Conservation (phyloP, 2,329 filamentous ascomycete species). For the Epichloe glyceriae region DNA sequence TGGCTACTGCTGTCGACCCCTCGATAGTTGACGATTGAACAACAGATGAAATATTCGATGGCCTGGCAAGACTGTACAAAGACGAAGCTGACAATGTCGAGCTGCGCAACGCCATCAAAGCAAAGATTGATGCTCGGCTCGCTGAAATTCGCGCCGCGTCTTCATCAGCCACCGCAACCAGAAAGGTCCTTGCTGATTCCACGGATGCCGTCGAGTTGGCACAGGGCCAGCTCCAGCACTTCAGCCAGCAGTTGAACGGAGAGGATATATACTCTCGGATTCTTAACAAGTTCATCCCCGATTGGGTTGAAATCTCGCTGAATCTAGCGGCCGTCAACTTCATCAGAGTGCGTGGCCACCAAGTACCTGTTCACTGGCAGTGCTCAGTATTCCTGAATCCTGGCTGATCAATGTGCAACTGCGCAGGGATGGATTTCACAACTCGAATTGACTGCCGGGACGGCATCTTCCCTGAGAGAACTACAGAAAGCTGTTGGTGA, state of each 20-base stretch:
- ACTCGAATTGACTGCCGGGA: background rate
- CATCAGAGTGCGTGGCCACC: background rate
- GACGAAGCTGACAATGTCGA: background rate
- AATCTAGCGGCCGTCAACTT: background rate
- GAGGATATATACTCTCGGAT: background rate
- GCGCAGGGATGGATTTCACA: background rate
- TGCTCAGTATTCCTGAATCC: background rate
- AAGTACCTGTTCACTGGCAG: background rate
- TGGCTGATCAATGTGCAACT: background rate
- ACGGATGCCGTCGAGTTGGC: background rate
- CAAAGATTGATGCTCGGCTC: background rate
- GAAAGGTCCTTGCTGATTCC: background rate
- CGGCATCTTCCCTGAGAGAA: background rate
- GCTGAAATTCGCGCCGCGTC: background rate
- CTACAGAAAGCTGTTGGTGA: background rate
- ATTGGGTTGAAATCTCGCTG: background rate
- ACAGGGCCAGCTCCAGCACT: background rate
- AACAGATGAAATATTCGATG: background rate
- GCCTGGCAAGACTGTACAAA: background rate
- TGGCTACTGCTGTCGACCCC: background rate
- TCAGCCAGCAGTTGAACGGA: background rate
- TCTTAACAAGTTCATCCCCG: background rate
- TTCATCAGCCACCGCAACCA: background rate
- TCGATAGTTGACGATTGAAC: background rate
- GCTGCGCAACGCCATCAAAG: background rate